Evolutionary conservation across 306 rosid species (phyloP).

Genomic region (Quillaja saponaria): DNA sequence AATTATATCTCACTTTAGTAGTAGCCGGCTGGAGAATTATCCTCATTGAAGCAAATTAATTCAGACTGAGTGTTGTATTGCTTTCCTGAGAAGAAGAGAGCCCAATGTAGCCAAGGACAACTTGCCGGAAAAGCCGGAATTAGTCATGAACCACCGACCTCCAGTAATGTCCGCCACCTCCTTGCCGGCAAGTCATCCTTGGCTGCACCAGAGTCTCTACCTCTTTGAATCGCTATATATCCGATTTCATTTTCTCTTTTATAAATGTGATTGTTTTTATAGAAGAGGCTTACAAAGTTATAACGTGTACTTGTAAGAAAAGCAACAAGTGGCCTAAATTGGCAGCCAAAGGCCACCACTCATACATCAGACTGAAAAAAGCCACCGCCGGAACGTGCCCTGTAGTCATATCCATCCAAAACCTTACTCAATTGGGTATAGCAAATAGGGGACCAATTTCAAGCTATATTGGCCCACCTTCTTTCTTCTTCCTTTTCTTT

Average conservation of each 20-base stretch:
- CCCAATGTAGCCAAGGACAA: slow-evolving; percentile 40
- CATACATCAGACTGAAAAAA: slow-evolving; percentile 34
- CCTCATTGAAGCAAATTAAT: no score
- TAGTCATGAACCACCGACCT: no score
- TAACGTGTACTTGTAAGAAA: slow-evolving; percentile 18
- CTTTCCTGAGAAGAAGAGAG: slow-evolving; percentile 46
- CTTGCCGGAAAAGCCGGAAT: slow-evolving; percentile 36
- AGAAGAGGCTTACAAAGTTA: slow-evolving; percentile 2
- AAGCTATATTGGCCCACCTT: slow-evolving; percentile 21
- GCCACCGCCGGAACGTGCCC: slow-evolving; percentile 24
- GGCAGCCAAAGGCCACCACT: slow-evolving; percentile 41
- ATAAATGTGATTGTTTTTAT: not conserved
- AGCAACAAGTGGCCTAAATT: slow-evolving; percentile 32
- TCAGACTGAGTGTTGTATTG: no score
- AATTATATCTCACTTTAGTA: no score
- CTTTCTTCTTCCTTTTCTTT: slow-evolving; percentile 20
- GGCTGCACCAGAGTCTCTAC: slow-evolving; percentile 42
- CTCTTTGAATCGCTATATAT: no score
- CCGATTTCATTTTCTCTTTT: no score
- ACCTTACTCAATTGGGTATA: slow-evolving; percentile 37
- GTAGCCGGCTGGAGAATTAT: no score
- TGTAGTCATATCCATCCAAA: slow-evolving; percentile 36
- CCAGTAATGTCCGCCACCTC: no score
- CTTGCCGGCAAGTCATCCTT: slow-evolving; percentile 63
- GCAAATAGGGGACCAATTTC: slow-evolving; percentile 44